Base-by-base conservation (phyloP, 345 rosid species). In the Lumnitzera racemosa region DNA sequence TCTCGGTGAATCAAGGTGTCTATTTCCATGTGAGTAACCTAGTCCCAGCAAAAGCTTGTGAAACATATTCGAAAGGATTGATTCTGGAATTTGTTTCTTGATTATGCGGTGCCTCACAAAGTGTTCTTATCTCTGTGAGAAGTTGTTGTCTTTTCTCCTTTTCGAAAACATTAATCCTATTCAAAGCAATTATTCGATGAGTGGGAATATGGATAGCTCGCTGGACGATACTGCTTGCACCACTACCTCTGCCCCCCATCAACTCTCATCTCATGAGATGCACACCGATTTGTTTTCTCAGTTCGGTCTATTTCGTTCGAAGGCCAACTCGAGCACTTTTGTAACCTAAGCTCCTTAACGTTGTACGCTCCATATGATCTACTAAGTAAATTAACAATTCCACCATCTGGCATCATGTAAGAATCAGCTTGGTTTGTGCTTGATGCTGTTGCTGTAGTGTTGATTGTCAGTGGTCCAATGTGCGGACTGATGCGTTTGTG, bases 91-190 rank as follows among this genome's bases (percentile, higher is more conserved):
- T n/a, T n/a, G n/a, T n/a, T n/a, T n/a, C n/a, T n/a, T n/a, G n/a
- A n/a, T n/a, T n/a, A n/a, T n/a, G n/a, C n/a, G n/a, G n/a, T n/a
- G n/a, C n/a, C n/a, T n/a, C n/a, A n/a, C n/a, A n/a, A n/a, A n/a
- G n/a, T n/a, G n/a, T n/a, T n/a, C n/a, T n/a, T n/a, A n/a, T n/a
- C n/a, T n/a, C n/a, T 5, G 98, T 89, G 57, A 92, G 85, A 62
- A 89, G 81, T 67, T 89, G 98, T 61, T 89, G 95, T 46, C 96
- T 85, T 80, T 87, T 92, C 87, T 92, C 96, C 98, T 92, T 83
- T 76, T 92, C 96, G 23, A 89, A 92, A 61, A 92, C 87, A 66
- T 87, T 89, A 55, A 92, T 92, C 63, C 81, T 92, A 79, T 92
- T 92, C 80, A 89, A 75, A 56, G 96, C 96, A 15, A 92, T 74